Evolutionary conservation across 306 rosid species (phyloP).

Genomic region (Cucumis cinereus): DNA sequence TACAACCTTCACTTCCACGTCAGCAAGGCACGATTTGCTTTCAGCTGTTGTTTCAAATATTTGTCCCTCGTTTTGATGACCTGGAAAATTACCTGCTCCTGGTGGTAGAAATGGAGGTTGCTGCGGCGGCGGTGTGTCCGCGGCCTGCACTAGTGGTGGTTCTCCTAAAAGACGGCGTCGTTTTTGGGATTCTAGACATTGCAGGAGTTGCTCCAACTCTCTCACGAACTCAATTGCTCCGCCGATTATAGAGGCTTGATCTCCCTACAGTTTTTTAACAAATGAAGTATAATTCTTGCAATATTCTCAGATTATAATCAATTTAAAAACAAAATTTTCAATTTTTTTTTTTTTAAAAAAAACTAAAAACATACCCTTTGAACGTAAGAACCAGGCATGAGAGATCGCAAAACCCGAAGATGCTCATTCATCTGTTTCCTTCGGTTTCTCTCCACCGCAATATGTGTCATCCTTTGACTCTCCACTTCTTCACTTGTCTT

Average conservation of each 20-base stretch:
- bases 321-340: neutral
- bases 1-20: slow-evolving; percentile 81
- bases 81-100: neutral
- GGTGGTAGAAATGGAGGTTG: slow-evolving; percentile 43
- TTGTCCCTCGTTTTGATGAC: slow-evolving; percentile 34
- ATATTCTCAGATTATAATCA: too few relatives aligned
- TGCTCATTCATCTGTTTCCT: slow-evolving; percentile 98
- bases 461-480: slow-evolving; percentile 93
- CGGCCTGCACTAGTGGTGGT: slow-evolving; percentile 24
- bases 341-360: neutral
- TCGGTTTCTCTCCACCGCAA: slow-evolving; percentile 78
- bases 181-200: slow-evolving; percentile 87
- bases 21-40: slow-evolving; percentile 83
- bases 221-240: slow-evolving; percentile 97
- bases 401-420: slow-evolving; percentile 82
- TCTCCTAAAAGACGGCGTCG: slow-evolving; percentile 70
- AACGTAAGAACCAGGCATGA: slow-evolving; percentile 95
- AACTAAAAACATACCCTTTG: slow-evolving; percentile 42
- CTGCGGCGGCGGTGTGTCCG: neutral
- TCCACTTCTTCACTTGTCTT: slow-evolving; percentile 86
- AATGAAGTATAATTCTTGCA: too few relatives aligned
- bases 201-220: slow-evolving; percentile 87
- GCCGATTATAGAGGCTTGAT: slow-evolving; percentile 97
- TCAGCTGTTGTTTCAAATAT: slow-evolving; percentile 56
- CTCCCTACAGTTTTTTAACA: slow-evolving; percentile 35